Evolutionary conservation across 2,329 filamentous ascomycete genomes (phyloP), one percentile per base, ranked within the genome.

Genomic region (Alternaria alternata): DNA sequence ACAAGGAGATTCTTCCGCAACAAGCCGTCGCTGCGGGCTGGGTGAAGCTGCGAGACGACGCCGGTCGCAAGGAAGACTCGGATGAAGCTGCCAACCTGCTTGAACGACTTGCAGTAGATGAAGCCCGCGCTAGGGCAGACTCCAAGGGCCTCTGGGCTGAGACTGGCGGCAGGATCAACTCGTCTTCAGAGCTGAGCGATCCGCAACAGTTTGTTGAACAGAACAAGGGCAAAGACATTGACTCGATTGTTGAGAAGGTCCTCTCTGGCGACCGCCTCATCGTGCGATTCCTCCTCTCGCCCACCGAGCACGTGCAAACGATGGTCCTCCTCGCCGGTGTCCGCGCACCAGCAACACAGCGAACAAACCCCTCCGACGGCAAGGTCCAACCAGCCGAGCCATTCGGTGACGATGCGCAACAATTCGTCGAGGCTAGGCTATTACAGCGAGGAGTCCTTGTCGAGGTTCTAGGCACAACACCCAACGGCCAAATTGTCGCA

Each of bases 31-130:
- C 92, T 75, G 92, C 93, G 72, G 95, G 95, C 67, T 97, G 94
- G 93, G 83, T 93, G 65, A 96, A 95, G 81, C 87, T 99, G 61
- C 89, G 95, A 65, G 95, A 99, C 73, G 95, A 99, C 79, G 94
- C 94, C 60, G 94, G 93, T 63, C 90, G 91, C 67, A 95, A 94
- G 75, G 94, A 97, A 67, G 93, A 97, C 60, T 89, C 89, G 2
- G 91, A 95, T 59, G 90, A 93, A 52, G 85, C 90, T 8, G 75
- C 82, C 30, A 83, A 89, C 65, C 86, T 91, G 61, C 84, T 99
- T 24, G 91, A 96, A 70, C 89, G 88, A 71, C 87, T 99, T 62
- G 89, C 92, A 68, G 85, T 85, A 48, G 82, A 94, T 34, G 94
- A 98, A 80, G 84, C 87, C 43, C 87, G 91, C 68, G 95, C 95